Base-by-base conservation (phyloP, 2,329 filamentous ascomycete genomes). In the Macroventuria anomochaeta region DNA sequence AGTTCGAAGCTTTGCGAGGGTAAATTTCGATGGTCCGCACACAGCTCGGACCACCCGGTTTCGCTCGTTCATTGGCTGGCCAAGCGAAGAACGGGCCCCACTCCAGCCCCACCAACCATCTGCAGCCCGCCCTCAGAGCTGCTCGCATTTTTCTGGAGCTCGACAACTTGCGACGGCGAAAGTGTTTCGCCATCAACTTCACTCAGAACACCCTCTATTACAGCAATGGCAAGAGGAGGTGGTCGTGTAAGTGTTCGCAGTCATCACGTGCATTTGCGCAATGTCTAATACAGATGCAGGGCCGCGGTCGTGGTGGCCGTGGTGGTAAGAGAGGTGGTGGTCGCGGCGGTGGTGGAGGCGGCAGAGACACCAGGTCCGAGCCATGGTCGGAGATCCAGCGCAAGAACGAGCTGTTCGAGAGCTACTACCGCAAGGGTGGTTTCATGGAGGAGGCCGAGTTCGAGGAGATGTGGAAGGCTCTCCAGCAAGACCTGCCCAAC, bases 401-500 rank as follows among this genome's bases (percentile, higher is more conserved):
- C 79, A 79, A 87, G 66, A 96, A 99, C 76, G 88, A 90, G 71
- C 88, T 88, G 67, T 88, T 96, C 61, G 89, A 97, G 78, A 81
- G 82, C 60, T 97, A 89, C 79, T 99, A 99, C 81, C 61, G 80
- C 83, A 58, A 81, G 93, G 70, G 71, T 25, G 82, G 90, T 5
- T 84, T 92, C 54, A 79, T 97, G 7, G 83, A 89, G 0, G 89
- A 92, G 42, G 85, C 88, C 38, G 93, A 97, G 77, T 86, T 85
- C 68, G 81, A 86, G 51, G 82, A 84, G 8, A 97, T 97, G 77
- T 99, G 95, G 95, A 83, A 84, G 31, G 85, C 89, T 0, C 80
- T 97, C 73, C 85, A 87, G 68, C 85, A 88, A 60, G 93, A 97
- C 72, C 80, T 99, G 43, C 95, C 95, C 50, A 97, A 97, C 79